Evolutionary conservation across 495 filamentous ascomycete species (phyloP), one percentile per base, ranked within the genome.

Genomic region (Penicillium chermesinum): DNA sequence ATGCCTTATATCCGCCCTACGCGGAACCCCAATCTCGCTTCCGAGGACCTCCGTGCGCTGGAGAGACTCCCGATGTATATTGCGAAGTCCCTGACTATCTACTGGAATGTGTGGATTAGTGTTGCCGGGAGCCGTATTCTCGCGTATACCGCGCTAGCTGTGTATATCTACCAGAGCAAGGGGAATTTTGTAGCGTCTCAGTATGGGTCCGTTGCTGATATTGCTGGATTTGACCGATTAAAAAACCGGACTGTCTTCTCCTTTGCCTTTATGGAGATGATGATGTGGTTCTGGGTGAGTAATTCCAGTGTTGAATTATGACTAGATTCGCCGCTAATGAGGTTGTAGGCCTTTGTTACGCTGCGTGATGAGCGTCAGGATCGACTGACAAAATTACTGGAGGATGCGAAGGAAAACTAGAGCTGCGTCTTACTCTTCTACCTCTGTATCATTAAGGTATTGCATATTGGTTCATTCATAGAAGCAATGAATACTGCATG

Each of bases 281-380:
- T 89, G 58, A 76, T 79, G 44, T 95, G 89, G 89, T 87, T 94
- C 62, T 96, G 88, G 88, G 84, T 87, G 61, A 45, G 74, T 69
- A 27, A 14, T n/a, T 20, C 15, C 14, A 15, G 38, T 16, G 54
- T 55, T 52, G 39, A 18, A 76, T 67, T 65, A 67, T 78, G 16
- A 80, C 72, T 34, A n/a, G n/a, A n/a, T n/a, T n/a, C n/a, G n/a
- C n/a, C n/a, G 54, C 82, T 52, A 69, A 72, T 46, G 74, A 20
- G 17, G 80, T 74, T 79, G 65, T 49, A 76, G 73, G 64, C 65
- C 32, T 69, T 66, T 21, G 42, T 65, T 0, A 74, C 65, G 1
- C 62, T 74, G 18, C 69, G 73, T 12, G 65, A 76, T 41, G 73
- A 76, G 42, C 66, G 70, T 44, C 69, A 71, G 48, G 69, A 71